phyloP scores from a whole-genome alignment of 176 grass and related monocot genomes.

The Triticum aestivum region DNA sequence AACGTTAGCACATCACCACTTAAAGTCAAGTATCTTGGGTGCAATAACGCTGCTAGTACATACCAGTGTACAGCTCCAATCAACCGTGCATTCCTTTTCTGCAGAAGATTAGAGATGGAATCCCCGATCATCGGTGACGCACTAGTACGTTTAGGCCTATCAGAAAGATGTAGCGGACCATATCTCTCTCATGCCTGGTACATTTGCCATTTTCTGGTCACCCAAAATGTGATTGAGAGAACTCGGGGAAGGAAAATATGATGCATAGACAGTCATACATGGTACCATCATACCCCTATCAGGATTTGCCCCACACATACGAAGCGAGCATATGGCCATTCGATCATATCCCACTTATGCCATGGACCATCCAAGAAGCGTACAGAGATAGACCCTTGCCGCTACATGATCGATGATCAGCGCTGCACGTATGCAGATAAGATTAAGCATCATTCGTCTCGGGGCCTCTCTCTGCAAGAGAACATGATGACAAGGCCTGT shows the following conservation, averaged over 20 bases:
- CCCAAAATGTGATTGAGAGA: neutral
- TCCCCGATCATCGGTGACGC: neutral
- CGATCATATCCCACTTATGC: neutral
- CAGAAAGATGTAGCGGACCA: constrained; percentile 17
- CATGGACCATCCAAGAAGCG: neutral
- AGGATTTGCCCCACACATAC: neutral
- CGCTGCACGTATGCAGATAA: constrained; percentile 27
- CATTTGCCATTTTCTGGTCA: constrained; percentile 19
- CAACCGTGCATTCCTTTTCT: neutral
- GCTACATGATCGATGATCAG: neutral
- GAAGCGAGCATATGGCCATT: neutral
- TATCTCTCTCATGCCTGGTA: neutral
- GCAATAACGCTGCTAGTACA: neutral
- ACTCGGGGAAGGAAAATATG: neutral
- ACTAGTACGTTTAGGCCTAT: neutral
- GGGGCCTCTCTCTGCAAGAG: neutral
- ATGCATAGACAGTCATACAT: neutral
- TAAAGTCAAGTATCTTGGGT: neutral
- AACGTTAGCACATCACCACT: neutral
- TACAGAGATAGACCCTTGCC: neutral
- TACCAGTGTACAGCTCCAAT: too few species aligned
- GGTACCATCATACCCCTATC: neutral
- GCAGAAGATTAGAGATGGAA: neutral
- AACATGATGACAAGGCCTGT: neutral
- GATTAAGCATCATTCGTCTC: neutral